Evolutionary conservation across 306 rosid species (phyloP).

Genomic region (Pueraria montana): DNA sequence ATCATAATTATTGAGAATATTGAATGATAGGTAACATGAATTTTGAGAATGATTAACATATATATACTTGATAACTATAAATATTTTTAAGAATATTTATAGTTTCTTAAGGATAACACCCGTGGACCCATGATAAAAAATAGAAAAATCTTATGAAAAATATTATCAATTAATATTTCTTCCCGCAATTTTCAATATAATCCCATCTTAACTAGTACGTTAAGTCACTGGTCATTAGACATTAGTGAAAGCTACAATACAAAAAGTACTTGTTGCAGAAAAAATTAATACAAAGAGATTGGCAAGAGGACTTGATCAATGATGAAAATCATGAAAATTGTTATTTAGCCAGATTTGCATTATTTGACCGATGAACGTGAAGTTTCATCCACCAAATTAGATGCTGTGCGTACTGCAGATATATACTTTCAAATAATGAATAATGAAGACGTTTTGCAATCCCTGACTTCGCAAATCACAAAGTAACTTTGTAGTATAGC

Average conservation of each 20-base stretch:
- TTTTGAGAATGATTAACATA: too few species aligned
- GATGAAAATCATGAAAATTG: background rate
- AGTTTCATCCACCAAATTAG: background rate
- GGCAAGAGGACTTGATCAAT: background rate
- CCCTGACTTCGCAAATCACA: background rate
- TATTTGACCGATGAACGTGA: background rate
- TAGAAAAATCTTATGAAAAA: too few species aligned
- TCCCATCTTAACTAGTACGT: too few species aligned
- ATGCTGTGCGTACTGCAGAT: background rate
- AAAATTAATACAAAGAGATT: background rate
- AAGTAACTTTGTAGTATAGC: background rate
- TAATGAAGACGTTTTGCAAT: background rate
- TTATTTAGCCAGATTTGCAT: background rate
- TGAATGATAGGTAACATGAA: too few species aligned
- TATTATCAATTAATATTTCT: too few species aligned
- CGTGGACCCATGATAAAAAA: too few species aligned
- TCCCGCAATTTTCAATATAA: too few species aligned
- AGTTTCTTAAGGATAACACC: too few species aligned
- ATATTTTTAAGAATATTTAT: too few species aligned
- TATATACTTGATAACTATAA: background rate
- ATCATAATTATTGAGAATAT: background rate
- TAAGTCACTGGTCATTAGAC: background rate
- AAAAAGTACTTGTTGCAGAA: background rate
- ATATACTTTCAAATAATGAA: background rate
- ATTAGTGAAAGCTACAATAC: background rate